A percentile compares a stretch with the other conserved stretches of the same genome.
Evolutionary conservation across 331 rosid genomes (phyloP).

Genomic region (Arachis monticola): DNA sequence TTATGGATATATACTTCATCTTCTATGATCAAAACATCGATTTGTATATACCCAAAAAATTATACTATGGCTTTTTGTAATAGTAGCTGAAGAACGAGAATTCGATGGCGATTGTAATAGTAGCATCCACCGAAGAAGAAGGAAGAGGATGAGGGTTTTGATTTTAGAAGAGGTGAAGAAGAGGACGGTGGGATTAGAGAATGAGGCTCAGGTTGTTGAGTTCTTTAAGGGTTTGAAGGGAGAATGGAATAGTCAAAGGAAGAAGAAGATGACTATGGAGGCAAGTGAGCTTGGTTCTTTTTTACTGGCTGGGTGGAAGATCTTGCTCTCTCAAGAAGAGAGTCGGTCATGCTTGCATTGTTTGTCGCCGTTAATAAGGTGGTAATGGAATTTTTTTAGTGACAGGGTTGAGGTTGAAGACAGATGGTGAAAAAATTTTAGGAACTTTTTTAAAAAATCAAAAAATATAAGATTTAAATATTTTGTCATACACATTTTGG

Average conservation of each 20-base stretch:
- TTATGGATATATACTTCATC: no score
- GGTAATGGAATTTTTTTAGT: no score
- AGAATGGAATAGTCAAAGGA: slow-evolving; percentile 67
- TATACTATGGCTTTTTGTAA: no score
- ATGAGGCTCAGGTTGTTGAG: slow-evolving; percentile 50
- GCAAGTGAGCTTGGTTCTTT: slow-evolving; percentile 52
- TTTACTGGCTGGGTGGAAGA: slow-evolving; percentile 72
- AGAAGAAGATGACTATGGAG: slow-evolving; percentile 68
- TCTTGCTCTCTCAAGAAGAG: slow-evolving; percentile 59
- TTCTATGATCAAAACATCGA: no score
- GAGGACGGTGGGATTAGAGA: slow-evolving; percentile 64
- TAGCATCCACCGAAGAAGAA: background rate
- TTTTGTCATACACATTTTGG: no score
- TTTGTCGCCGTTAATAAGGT: slow-evolving; percentile 59
- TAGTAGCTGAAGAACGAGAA: slow-evolving; percentile 44
- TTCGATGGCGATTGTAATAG: background rate
- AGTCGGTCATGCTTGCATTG: slow-evolving; percentile 49
- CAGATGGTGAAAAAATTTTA: no score
- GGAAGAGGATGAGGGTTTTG: slow-evolving; percentile 36
- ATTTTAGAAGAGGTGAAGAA: slow-evolving; percentile 53
- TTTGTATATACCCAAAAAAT: no score
- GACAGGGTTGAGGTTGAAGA: no score
- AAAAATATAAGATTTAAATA: no score
- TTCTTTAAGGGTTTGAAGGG: slow-evolving; percentile 63
- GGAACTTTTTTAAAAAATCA: no score